Percentiles rank a stretch among this genome's conserved stretches.
Conservation (phyloP, 768 basidiomycete genomes). For the Mycena kentingensis region DNA sequence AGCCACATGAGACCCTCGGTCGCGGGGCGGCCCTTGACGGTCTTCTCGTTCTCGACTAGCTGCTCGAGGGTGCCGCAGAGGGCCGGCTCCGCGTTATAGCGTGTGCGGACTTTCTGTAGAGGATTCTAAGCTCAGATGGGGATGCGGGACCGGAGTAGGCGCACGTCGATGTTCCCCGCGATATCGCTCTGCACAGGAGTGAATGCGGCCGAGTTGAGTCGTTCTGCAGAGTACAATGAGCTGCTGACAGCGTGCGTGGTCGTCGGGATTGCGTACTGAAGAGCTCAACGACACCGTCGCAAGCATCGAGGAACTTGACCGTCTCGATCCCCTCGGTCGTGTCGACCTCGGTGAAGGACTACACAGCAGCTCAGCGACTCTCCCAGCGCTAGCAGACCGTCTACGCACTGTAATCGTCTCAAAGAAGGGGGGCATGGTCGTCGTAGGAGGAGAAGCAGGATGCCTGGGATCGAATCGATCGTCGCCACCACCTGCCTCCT, state of each 20-base stretch:
- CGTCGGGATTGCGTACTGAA: conserved; percentile 67
- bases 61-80: conserved; percentile 79
- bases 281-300: conserved; percentile 83
- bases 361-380: too few species aligned
- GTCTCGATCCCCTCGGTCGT: conserved; percentile 92
- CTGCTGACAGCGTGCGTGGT: neutral
- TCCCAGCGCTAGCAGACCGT: too few species aligned
- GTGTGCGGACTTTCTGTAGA: conserved; percentile 83
- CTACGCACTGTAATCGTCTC: conserved; percentile 62
- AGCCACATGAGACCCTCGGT: conserved; percentile 96
- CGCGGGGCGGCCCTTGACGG: conserved; percentile 83
- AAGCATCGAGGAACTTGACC: conserved; percentile 81
- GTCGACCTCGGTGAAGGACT: conserved; percentile 95
- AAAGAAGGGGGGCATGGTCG: conserved; percentile 73
- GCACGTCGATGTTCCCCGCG: conserved; percentile 87
- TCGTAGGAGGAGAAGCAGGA: conserved; percentile 20
- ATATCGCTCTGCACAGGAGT: conserved; percentile 81
- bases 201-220: conserved; percentile 86
- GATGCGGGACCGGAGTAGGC: conserved; percentile 27
- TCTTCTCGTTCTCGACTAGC: conserved; percentile 81
- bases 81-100: conserved; percentile 67
- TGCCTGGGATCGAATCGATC: conserved; percentile 4
- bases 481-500: neutral
- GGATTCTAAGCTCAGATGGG: neutral
- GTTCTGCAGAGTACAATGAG: conserved; percentile 55